Evolutionary conservation across 805 yeast species (phyloP), one percentile per base, ranked within the genome.

Genomic region (Starmerella bombicola): DNA sequence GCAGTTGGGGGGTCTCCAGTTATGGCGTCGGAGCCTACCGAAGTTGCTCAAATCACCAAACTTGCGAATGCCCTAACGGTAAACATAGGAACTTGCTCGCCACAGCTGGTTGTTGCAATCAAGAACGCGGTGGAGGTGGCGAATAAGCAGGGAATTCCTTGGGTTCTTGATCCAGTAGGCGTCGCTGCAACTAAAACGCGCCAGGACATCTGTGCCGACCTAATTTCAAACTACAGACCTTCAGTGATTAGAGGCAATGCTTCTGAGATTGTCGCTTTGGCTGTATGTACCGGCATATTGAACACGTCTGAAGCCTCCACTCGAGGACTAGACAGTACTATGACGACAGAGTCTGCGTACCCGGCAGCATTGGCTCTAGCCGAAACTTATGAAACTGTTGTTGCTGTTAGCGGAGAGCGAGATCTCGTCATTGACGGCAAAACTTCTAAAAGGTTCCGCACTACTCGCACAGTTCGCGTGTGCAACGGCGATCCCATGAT

Each of bases 121-220:
- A 20, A 38, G 29, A 39, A 30, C 17, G 38, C 47, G 5, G 58
- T 79, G 16, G 54, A 55, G 8, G 71, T 69, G 0, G 83, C 85
- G 56, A 79, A 78, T 54, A 55, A 53, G 12, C 50, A 57, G 12
- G 71, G 71, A 2, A 65, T 68, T 33, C 86, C 82, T 3, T 69
- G 85, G 24, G 73, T 85, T 0, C 77, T 80, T 50, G 96, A 85
- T 57, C 96, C 95, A 0, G 95, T 85, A n/a, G 96, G 85, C 1
- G 83, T 78, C 30, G 94, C 94, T 21, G 95, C 95, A 0, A 69
- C 94, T 0, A 42, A 54, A 3, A 68, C 72, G 4, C 67, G 96
- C 43, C 62, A 63, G 30, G 52, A 59, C 3, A 63, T 74, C 15
- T 70, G 76, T 38, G 56, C 63, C 21, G 55, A 56, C 1, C 51